Conservation (phyloP, 2,329 filamentous ascomycete genomes). For the Colletotrichum graminicola region DNA sequence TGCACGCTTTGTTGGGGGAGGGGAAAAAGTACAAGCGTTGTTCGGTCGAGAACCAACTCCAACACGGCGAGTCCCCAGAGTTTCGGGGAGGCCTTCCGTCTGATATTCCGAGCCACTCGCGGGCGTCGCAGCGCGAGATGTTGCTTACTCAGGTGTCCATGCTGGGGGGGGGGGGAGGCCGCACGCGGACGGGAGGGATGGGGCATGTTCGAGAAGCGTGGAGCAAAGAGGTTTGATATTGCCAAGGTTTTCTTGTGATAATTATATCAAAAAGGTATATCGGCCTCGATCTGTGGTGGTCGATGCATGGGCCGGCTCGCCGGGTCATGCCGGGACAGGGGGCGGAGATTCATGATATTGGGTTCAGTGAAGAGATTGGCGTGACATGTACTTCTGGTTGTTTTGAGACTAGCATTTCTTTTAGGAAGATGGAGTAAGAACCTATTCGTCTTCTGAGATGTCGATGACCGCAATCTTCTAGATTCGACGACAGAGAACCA, state of each 20-base stretch:
- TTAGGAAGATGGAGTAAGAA: background rate
- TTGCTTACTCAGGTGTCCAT: constrained; percentile 15
- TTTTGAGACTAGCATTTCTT: too few species aligned
- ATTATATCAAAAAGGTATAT: background rate
- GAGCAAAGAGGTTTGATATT: background rate
- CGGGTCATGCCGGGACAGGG: background rate
- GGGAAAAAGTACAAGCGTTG: background rate
- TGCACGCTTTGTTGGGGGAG: too few species aligned
- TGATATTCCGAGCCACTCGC: constrained; percentile 6
- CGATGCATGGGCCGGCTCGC: background rate
- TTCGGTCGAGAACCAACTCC: background rate
- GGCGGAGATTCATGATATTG: background rate
- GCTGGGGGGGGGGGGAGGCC: background rate
- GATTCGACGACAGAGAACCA: too few species aligned
- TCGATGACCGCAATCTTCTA: background rate
- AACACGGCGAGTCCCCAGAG: background rate
- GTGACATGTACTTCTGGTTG: background rate
- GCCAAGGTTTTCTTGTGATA: background rate
- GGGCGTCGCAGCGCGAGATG: too few species aligned
- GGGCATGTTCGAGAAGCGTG: background rate
- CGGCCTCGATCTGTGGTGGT: background rate
- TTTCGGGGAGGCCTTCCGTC: constrained; percentile 8
- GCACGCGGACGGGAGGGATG: background rate
- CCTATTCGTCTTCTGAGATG: too few species aligned
- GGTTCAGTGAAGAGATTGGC: background rate